Evolutionary conservation across 805 yeast species (phyloP).

Genomic region (Wickerhamomyces xylosicus): DNA sequence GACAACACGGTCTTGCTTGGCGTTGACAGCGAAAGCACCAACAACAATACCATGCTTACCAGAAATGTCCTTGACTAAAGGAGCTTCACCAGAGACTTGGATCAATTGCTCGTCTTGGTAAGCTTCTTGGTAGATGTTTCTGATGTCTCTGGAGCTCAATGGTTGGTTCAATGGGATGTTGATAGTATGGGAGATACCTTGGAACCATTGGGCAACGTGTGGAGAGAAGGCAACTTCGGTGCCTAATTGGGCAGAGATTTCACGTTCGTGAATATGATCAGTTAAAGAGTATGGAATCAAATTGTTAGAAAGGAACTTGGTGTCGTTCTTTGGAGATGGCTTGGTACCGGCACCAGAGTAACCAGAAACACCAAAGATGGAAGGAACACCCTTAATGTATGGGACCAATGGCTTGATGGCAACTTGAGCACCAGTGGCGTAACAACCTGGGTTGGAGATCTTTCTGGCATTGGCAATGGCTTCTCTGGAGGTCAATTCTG

Average conservation of each 20-base stretch:
- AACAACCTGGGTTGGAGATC: conserved; percentile 97
- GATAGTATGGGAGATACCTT: conserved; percentile 90
- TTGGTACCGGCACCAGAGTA: conserved; percentile 99
- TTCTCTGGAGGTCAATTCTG: conserved; percentile 72
- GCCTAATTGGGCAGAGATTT: conserved; percentile 76
- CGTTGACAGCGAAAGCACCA: conserved; percentile 93
- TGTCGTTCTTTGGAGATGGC: conserved; percentile 93
- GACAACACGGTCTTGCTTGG: conserved; percentile 83
- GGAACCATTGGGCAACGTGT: conserved; percentile 99
- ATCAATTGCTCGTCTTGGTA: conserved; percentile 82
- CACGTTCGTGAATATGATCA: conserved; percentile 94
- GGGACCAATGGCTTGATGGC: conserved; percentile 82
- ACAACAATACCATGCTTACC: conserved; percentile 93
- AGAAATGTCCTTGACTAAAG: conserved; percentile 80
- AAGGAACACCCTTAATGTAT: conserved; percentile 61
- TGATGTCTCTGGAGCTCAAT: conserved; percentile 70
- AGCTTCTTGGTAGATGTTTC: conserved; percentile 78
- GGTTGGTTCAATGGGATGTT: conserved; percentile 73
- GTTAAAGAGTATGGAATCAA: conserved; percentile 92
- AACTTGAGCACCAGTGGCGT: conserved; percentile 96
- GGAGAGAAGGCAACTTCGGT: conserved; percentile 82
- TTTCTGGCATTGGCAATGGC: conserved; percentile 61
- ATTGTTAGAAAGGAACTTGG: conserved; percentile 63
- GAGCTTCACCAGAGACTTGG: conserved; percentile 84
- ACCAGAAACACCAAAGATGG: conserved; percentile 93